Conservation (phyloP, 1,139 yeast species). For the Hansenula sp. region DNA sequence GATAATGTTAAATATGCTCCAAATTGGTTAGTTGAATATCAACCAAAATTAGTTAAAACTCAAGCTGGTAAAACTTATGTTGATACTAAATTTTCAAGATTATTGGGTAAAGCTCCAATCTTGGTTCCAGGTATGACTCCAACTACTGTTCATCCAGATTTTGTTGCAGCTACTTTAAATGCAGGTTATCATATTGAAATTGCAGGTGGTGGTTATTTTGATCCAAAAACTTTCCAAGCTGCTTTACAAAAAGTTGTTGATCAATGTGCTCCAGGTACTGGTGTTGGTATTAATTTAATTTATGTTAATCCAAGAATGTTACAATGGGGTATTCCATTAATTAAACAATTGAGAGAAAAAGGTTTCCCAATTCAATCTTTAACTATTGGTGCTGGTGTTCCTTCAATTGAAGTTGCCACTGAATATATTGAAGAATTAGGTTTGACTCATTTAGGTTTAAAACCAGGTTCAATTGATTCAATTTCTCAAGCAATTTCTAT, state of each 20-base stretch:
- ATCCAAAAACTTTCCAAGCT: constrained; percentile 59
- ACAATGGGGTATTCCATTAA: constrained; percentile 98
- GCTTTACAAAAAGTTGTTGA: constrained; percentile 72
- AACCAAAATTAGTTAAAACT: constrained; percentile 80
- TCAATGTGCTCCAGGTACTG: constrained; percentile 75
- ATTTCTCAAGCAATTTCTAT: constrained; percentile 81
- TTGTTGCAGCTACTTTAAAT: constrained; percentile 87
- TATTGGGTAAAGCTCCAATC: constrained; percentile 91
- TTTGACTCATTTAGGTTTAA: constrained; percentile 88
- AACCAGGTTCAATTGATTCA: constrained; percentile 96
- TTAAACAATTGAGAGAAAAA: constrained; percentile 78
- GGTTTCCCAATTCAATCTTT: constrained; percentile 96
- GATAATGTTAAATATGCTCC: constrained; percentile 71
- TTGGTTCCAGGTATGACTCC: constrained; percentile 99
- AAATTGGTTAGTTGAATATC: constrained; percentile 86
- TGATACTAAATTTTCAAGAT: constrained; percentile 89
- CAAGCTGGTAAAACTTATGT: constrained; percentile 71
- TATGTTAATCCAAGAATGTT: constrained; percentile 96
- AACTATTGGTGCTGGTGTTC: constrained; percentile 99
- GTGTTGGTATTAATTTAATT: constrained; percentile 86
- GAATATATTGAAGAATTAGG: constrained; percentile 94
- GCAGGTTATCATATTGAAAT: constrained; percentile 97
- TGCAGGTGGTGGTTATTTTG: constrained; percentile 98
- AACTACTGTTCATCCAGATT: constrained; percentile 90
- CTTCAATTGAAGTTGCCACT: constrained; percentile 93